Conservation (phyloP, 2,329 filamentous ascomycete genomes). For the Stachybotrys chartarum region DNA sequence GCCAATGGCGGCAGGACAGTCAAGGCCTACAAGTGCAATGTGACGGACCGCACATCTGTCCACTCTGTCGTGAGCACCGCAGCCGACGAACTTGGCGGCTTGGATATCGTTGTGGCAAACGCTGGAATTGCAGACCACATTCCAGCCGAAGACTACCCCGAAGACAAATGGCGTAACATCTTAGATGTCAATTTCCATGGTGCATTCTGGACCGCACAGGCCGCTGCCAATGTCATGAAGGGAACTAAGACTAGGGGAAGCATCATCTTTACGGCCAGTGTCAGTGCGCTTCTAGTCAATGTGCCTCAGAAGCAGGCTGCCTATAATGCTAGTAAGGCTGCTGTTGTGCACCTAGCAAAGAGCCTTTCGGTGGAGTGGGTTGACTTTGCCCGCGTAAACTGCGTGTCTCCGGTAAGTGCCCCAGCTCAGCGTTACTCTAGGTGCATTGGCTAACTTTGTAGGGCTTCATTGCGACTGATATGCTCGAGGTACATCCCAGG, state of each 20-base stretch:
- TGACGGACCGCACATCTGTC: conserved; percentile 19
- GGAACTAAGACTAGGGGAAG: conserved; percentile 22
- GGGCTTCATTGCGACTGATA: conserved; percentile 13
- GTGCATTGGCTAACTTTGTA: neutral
- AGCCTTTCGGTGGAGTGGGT: conserved; percentile 35
- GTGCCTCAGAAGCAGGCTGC: conserved; percentile 32
- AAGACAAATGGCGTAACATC: conserved; percentile 28
- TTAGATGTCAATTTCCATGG: conserved; percentile 33
- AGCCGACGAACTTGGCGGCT: conserved; percentile 23
- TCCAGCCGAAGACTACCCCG: conserved; percentile 30
- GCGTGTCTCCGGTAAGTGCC: conserved; percentile 25
- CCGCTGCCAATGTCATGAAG: conserved; percentile 27
- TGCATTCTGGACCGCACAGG: conserved; percentile 35
- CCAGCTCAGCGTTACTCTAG: neutral
- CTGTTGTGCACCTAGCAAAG: conserved; percentile 30
- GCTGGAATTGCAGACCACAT: conserved; percentile 30
- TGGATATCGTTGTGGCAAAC: conserved; percentile 35
- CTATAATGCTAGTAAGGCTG: conserved; percentile 36
- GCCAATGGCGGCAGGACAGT: conserved; percentile 12
- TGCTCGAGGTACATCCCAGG: conserved; percentile 13
- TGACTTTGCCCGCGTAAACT: conserved; percentile 32
- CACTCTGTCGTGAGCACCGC: conserved; percentile 17
- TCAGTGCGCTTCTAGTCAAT: conserved; percentile 32
- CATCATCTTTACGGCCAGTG: conserved; percentile 32
- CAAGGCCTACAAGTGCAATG: conserved; percentile 29